These are phyloP conservation scores for Musa schizocarpa DNA, from an alignment of 176 grass and related monocot species.

Conservation along the genomic window DNA sequence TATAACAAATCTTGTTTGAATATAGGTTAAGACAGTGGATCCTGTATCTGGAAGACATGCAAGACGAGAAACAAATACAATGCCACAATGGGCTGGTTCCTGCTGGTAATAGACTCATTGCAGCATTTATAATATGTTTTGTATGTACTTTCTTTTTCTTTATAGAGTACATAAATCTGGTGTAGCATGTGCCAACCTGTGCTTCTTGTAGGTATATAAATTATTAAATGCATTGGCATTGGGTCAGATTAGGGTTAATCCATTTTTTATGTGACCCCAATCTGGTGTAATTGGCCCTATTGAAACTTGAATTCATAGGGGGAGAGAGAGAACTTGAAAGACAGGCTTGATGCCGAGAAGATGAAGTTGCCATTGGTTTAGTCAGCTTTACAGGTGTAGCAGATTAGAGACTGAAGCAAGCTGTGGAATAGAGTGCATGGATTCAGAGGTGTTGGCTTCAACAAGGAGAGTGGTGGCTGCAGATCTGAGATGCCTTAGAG, in stretches of 20 bases:
- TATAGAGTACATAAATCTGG: too few relatives aligned
- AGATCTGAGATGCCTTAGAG: background rate
- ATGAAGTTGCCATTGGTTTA: background rate
- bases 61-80: constrained; percentile 93
- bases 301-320: background rate
- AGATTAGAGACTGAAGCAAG: background rate
- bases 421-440: background rate
- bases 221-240: background rate
- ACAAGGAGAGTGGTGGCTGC: background rate
- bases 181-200: constrained; percentile 4
- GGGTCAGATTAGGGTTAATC: background rate
- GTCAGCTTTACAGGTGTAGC: background rate
- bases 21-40: constrained; percentile 69
- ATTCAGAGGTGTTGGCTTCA: background rate
- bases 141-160: background rate
- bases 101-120: constrained; percentile 66
- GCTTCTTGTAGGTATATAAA: too few relatives aligned
- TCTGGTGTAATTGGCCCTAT: background rate
- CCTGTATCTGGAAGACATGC: constrained; percentile 49
- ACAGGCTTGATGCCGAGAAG: background rate
- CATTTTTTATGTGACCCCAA: background rate
- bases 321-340: background rate
- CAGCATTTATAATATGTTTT: background rate
- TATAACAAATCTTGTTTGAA: constrained; percentile 9
- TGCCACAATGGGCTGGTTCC: constrained; percentile 97